Conservation (phyloP, 2,329 filamentous ascomycete genomes). For the Aureobasidium musti region DNA sequence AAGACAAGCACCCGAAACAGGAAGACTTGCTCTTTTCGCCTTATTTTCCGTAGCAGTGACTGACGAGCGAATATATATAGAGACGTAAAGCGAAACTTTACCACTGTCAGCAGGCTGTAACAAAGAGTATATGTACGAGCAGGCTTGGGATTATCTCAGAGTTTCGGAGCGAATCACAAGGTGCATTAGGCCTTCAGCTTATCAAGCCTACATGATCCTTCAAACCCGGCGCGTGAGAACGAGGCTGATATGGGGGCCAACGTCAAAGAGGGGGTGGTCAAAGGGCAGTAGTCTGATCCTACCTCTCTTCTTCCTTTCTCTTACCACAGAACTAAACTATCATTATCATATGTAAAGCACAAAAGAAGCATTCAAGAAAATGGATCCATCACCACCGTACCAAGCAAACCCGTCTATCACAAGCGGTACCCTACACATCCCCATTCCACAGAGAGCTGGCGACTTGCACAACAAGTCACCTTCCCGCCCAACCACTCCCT, state of each 20-base stretch:
- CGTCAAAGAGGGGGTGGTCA: background rate
- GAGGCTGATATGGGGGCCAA: background rate
- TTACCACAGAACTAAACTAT: background rate
- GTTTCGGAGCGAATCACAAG: background rate
- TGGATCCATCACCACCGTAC: background rate
- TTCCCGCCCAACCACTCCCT: background rate
- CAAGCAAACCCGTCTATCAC: background rate
- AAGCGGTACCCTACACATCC: background rate
- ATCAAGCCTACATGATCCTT: background rate
- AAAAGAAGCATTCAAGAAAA: background rate
- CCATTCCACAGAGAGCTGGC: background rate
- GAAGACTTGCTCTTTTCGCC: no score
- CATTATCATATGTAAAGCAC: background rate
- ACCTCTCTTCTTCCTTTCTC: background rate
- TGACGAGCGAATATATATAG: no score
- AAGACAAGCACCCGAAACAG: no score
- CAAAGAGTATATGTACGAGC: no score
- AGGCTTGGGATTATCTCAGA: no score
- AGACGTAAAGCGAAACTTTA: no score
- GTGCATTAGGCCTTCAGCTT: background rate
- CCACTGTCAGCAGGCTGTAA: no score
- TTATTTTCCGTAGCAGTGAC: no score
- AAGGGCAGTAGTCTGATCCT: background rate
- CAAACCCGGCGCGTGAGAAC: background rate
- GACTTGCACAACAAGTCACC: background rate